Percentiles rank a stretch among this genome's conserved stretches.
Conservation (phyloP, 2,329 filamentous ascomycete species). For the Fusarium foetens region DNA sequence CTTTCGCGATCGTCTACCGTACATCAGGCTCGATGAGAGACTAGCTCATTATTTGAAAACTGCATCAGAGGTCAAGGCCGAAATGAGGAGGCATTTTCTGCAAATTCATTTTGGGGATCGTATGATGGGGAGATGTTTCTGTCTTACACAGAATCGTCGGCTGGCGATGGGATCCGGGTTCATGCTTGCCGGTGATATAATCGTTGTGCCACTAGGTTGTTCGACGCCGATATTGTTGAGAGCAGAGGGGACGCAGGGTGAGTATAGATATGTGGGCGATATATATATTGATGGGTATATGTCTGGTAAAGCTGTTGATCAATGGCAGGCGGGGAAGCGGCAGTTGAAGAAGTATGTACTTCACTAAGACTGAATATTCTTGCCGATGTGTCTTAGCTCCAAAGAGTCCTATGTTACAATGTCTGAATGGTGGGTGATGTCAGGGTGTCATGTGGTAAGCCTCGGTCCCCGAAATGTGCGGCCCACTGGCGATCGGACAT, state of each 20-base stretch:
- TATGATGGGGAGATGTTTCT: conserved; percentile 26
- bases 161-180: conserved; percentile 20
- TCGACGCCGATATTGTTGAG: conserved; percentile 23
- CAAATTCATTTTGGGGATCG: conserved; percentile 16
- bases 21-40: background rate
- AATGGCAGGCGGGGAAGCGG: conserved; percentile 4
- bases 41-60: background rate
- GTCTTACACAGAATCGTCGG: conserved; percentile 3
- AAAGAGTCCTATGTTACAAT: background rate
- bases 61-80: background rate
- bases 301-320: conserved; percentile 15
- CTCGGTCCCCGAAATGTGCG: background rate
- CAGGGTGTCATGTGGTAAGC: background rate
- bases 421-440: background rate
- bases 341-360: conserved; percentile 17
- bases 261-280: conserved; percentile 26
- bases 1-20: conserved; percentile 8
- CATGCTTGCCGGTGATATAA: conserved; percentile 21
- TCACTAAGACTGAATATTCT: background rate
- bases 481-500: background rate
- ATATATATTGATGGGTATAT: conserved; percentile 24
- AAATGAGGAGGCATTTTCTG: conserved; percentile 3
- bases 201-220: conserved; percentile 19
- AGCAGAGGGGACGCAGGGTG: conserved; percentile 3
- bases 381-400: fast-evolving